phyloP scores from a whole-genome alignment of 306 rosid species.

The Cucumis hystrix region DNA sequence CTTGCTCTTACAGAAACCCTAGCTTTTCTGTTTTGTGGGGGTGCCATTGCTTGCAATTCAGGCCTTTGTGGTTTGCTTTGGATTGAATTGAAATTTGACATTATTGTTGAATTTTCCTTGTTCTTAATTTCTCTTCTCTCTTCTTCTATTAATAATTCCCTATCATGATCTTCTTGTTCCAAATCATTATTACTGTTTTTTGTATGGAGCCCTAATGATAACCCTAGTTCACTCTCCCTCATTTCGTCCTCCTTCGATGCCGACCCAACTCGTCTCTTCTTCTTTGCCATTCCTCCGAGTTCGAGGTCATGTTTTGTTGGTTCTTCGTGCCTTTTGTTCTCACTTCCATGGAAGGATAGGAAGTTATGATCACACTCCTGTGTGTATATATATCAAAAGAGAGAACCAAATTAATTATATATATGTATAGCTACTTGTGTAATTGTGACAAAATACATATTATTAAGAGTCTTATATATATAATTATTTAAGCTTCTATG shows the following conservation, averaged over 20 bases:
- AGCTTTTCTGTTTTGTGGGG: slow-evolving; percentile 65
- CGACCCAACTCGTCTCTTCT: slow-evolving; percentile 12
- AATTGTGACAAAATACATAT: too few relatives aligned
- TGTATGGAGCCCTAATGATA: slow-evolving; percentile 52
- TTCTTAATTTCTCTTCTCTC: slow-evolving; percentile 1
- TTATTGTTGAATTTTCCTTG: slow-evolving; percentile 3
- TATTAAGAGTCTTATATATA: too few relatives aligned
- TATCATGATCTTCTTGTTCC: slow-evolving; percentile 15
- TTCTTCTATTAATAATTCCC: background rate
- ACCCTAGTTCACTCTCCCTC: slow-evolving; percentile 38
- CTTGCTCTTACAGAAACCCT: slow-evolving; percentile 97
- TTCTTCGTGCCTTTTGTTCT: slow-evolving; percentile 15
- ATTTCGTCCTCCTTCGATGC: slow-evolving; percentile 14
- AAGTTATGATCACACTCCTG: slow-evolving; percentile 38
- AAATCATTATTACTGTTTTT: background rate
- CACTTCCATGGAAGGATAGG: slow-evolving; percentile 35
- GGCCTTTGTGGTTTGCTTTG: slow-evolving; percentile 38
- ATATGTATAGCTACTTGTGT: too few relatives aligned
- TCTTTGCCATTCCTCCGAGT: slow-evolving; percentile 12
- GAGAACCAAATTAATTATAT: background rate
- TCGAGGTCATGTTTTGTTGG: slow-evolving; percentile 3
- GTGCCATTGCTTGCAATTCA: slow-evolving; percentile 14
- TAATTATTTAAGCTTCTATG: too few relatives aligned
- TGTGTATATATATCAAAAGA: background rate
- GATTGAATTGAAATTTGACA: slow-evolving; percentile 6